phyloP scores from a whole-genome alignment of 768 basidiomycete species.

The Collybiopsis luxurians region DNA sequence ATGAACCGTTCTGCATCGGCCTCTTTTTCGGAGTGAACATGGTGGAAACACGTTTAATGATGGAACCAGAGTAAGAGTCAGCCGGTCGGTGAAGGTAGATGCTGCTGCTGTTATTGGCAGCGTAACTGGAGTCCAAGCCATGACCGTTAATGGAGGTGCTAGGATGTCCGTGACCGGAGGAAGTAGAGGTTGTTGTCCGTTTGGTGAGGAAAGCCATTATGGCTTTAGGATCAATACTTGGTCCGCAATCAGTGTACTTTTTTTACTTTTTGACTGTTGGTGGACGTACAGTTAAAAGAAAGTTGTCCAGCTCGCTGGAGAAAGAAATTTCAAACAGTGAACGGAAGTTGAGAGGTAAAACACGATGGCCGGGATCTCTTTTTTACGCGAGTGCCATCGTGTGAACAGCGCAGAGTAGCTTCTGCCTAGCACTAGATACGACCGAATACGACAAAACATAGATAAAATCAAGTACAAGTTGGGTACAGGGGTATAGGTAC shows the following conservation, averaged over 20 bases:
- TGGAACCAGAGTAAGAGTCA: neutral
- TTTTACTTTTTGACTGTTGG: neutral
- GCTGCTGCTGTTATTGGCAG: neutral
- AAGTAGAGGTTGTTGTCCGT: constrained; percentile 1
- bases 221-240: neutral
- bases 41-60: constrained; percentile 3
- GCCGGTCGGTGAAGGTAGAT: neutral
- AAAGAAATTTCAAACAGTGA: too few species aligned
- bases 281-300: too few species aligned
- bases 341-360: too few species aligned
- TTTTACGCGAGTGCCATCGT: too few species aligned
- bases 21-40: constrained; percentile 5
- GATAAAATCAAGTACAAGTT: too few species aligned
- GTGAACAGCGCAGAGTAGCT: too few species aligned
- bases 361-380: too few species aligned
- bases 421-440: too few species aligned
- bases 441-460: too few species aligned
- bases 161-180: neutral
- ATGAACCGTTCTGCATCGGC: neutral
- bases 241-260: neutral
- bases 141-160: neutral
- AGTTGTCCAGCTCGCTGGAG: too few species aligned
- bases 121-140: neutral
- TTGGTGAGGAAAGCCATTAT: neutral
- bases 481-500: too few species aligned